Conservation (phyloP, 2,329 filamentous ascomycete species). For the Sporothrix luriei region DNA sequence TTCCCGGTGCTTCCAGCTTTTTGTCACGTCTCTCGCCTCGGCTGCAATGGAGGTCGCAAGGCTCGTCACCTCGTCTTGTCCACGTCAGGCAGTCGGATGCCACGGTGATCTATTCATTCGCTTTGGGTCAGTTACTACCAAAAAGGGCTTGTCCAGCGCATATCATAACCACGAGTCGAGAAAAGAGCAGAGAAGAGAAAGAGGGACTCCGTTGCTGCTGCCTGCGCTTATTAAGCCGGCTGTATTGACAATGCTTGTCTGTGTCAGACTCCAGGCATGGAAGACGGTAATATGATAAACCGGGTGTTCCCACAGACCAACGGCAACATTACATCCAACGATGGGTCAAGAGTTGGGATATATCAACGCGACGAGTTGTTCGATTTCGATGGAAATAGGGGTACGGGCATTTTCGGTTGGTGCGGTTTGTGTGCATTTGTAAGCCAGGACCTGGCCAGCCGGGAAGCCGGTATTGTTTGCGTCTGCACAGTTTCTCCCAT, state of each 20-base stretch:
- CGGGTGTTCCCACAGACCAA: not conserved
- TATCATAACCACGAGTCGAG: not conserved
- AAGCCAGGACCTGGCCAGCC: conserved; percentile 15
- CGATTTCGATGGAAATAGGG: conserved; percentile 2
- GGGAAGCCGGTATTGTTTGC: conserved; percentile 1
- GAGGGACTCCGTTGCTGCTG: not conserved
- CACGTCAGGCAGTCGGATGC: not conserved
- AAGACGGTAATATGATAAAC: not conserved
- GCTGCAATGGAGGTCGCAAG: not conserved
- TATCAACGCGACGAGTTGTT: not conserved
- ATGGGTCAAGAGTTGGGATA: too few relatives aligned
- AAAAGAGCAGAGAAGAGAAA: not conserved
- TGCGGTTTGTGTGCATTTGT: not conserved
- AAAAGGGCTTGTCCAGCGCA: not conserved
- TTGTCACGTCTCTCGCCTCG: not conserved
- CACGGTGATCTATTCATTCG: not conserved
- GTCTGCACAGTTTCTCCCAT: not conserved
- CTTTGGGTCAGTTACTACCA: not conserved
- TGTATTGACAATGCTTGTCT: not conserved
- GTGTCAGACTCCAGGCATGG: not conserved
- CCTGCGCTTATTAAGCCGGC: not conserved
- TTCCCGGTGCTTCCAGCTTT: conserved; percentile 3
- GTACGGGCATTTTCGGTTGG: not conserved
- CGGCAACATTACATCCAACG: not conserved
- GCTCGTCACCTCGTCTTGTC: conserved; percentile 6